A percentile compares a stretch with the other conserved stretches of the same genome.
Evolutionary conservation across 176 grass and related monocot species (phyloP).

Genomic region (Oryza meyeriana): DNA sequence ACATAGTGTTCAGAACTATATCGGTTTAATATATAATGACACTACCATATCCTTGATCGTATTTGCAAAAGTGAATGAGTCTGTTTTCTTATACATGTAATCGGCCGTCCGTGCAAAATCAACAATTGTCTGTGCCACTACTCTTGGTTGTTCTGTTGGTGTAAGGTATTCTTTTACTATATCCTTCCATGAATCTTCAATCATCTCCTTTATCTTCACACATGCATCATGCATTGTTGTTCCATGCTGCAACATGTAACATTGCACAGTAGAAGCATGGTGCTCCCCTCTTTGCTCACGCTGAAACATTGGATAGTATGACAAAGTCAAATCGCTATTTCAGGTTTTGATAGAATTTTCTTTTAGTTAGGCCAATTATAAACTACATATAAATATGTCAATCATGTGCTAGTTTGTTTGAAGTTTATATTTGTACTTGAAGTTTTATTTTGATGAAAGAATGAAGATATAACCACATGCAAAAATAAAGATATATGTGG

Average conservation of each 20-base stretch:
- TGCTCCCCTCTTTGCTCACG: slow-evolving; percentile 29
- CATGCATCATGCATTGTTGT: slow-evolving; percentile 23
- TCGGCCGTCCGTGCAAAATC: slow-evolving; percentile 13
- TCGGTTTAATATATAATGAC: no score
- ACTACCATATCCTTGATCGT: slow-evolving; percentile 15
- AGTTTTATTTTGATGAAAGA: no score
- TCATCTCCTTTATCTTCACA: slow-evolving; percentile 20
- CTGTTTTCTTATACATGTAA: slow-evolving; percentile 31
- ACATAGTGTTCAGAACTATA: no score
- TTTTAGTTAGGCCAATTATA: no score
- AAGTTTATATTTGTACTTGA: no score
- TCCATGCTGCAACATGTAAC: slow-evolving; percentile 39
- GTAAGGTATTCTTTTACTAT: neutral
- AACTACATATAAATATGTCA: no score
- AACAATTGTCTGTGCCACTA: neutral
- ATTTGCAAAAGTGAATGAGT: slow-evolving; percentile 16
- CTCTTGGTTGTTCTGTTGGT: neutral
- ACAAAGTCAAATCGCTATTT: no score
- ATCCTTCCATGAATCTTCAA: slow-evolving; percentile 37
- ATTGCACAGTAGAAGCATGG: slow-evolving; percentile 22
- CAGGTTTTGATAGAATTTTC: no score
- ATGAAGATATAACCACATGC: no score
- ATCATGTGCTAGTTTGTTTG: no score
- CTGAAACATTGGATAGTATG: neutral
- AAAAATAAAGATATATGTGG: no score